These are phyloP conservation scores for Termitomyces titanicus DNA, from an alignment of 768 basidiomycete genomes.

Conservation along the genomic window DNA sequence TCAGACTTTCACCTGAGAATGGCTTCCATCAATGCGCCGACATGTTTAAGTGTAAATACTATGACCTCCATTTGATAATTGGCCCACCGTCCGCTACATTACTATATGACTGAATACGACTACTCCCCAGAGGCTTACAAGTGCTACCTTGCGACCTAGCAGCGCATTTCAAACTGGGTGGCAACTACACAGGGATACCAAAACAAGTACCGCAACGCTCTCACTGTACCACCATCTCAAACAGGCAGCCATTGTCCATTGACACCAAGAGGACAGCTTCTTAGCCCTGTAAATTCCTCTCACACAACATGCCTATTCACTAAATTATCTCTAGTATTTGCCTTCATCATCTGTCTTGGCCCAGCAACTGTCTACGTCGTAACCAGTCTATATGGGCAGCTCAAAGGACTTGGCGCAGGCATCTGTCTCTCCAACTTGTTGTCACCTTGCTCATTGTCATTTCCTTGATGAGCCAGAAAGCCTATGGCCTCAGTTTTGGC, in stretches of 20 bases:
- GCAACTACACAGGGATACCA: constrained; percentile 25
- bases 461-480: no score
- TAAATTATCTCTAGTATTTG: no score
- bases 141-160: constrained; percentile 35
- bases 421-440: no score
- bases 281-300: not conserved
- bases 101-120: constrained; percentile 47
- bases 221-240: constrained; percentile 2
- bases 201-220: constrained; percentile 11
- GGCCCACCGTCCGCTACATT: not conserved
- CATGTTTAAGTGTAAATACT: constrained; percentile 5
- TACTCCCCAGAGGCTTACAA: constrained; percentile 46
- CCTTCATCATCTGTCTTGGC: no score
- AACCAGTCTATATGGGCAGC: no score
- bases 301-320: no score
- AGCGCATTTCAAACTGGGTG: constrained; percentile 40
- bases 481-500: no score
- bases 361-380: no score
- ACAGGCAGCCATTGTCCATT: not conserved
- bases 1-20: no score
- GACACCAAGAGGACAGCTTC: not conserved
- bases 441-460: no score
- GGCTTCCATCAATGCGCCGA: constrained; percentile 6
- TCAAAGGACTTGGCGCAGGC: no score
- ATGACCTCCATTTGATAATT: not conserved